Conservation (phyloP, 345 rosid genomes). For the Heritiera littoralis region DNA sequence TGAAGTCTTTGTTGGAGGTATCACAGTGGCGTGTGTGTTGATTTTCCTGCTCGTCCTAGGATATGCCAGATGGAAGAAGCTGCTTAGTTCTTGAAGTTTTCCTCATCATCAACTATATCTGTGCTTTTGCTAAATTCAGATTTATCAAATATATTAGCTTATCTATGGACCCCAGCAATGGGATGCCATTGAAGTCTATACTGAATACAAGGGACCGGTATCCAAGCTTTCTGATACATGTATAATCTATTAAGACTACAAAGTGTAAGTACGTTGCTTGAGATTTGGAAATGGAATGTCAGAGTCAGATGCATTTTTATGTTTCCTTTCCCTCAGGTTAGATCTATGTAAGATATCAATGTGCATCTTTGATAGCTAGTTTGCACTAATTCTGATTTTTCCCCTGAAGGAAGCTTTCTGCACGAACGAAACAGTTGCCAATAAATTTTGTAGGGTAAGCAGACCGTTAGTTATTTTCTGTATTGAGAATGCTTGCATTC, state of each 20-base stretch:
- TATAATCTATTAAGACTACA: background rate
- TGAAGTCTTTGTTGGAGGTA: conserved; percentile 52
- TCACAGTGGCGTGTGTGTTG: conserved; percentile 46
- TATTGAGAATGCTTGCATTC: background rate
- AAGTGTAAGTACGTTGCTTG: background rate
- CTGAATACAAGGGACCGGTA: background rate
- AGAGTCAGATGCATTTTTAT: no score
- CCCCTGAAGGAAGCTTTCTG: background rate
- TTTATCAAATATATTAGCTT: background rate
- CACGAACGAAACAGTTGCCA: background rate
- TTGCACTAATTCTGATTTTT: background rate
- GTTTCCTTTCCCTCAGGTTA: no score
- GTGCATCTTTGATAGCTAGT: background rate
- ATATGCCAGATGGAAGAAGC: conserved; percentile 91
- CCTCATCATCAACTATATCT: background rate
- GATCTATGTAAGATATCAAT: background rate
- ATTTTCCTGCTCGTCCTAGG: conserved; percentile 73
- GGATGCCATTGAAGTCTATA: background rate
- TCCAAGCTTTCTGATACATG: background rate
- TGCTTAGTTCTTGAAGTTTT: conserved; percentile 58
- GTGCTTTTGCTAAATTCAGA: background rate
- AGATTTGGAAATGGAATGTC: background rate
- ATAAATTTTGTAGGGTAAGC: background rate
- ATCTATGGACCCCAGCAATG: background rate
- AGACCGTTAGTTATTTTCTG: background rate